Evolutionary conservation across 805 yeast genomes (phyloP).

Genomic region (Candida parachauliodes): DNA sequence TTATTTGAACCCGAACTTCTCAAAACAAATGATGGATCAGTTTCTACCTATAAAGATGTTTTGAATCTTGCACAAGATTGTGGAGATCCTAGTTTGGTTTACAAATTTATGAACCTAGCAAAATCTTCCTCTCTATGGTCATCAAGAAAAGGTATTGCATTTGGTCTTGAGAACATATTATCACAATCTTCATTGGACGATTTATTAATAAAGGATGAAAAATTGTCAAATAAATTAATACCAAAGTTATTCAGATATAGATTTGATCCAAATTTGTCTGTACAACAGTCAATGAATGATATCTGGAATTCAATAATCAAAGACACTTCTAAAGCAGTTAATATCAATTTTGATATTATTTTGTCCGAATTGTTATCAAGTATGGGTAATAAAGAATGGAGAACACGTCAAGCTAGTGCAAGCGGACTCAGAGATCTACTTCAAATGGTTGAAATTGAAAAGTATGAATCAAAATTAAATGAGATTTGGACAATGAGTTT

Average conservation of each 20-base stretch:
- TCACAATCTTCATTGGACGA: slow-evolving; percentile 73
- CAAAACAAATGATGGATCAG: slow-evolving; percentile 78
- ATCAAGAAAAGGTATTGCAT: slow-evolving; percentile 89
- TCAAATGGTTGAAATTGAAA: slow-evolving; percentile 53
- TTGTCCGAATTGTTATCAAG: slow-evolving; percentile 59
- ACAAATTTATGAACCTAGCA: slow-evolving; percentile 90
- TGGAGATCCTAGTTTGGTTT: slow-evolving; percentile 92
- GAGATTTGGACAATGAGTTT: slow-evolving; percentile 86
- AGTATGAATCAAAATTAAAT: slow-evolving; percentile 50
- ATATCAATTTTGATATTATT: slow-evolving; percentile 53
- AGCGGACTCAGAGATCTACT: slow-evolving; percentile 67
- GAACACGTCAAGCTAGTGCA: slow-evolving; percentile 85
- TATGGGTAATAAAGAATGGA: slow-evolving; percentile 86
- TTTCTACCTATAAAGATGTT: slow-evolving; percentile 89
- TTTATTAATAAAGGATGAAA: slow-evolving; percentile 50
- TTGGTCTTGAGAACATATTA: slow-evolving; percentile 82
- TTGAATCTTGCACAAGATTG: slow-evolving; percentile 86
- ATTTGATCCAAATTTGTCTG: slow-evolving; percentile 77
- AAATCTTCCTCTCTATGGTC: slow-evolving; percentile 88
- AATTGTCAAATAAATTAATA: slow-evolving; percentile 57
- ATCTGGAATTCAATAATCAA: slow-evolving; percentile 79
- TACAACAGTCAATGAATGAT: slow-evolving; percentile 78
- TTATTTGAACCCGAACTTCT: slow-evolving; percentile 80
- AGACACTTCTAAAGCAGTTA: slow-evolving; percentile 52
- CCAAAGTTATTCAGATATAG: slow-evolving; percentile 82